phyloP scores from a whole-genome alignment of 2,329 filamentous ascomycete species.

The Zalaria obscura region DNA sequence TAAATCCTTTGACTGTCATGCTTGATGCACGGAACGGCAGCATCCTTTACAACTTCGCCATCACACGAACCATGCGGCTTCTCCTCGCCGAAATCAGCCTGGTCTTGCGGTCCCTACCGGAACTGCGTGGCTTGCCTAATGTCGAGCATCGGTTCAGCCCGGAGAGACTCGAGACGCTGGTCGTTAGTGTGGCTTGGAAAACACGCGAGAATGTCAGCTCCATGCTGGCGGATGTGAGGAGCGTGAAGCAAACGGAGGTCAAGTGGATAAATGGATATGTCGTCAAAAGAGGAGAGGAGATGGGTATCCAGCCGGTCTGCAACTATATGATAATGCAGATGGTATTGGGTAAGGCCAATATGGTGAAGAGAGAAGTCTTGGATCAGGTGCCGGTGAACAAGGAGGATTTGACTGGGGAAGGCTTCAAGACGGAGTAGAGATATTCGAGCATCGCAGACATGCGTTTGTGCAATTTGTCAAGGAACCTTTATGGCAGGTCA shows the following conservation, averaged over 20 bases:
- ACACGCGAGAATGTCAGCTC: slow-evolving; percentile 46
- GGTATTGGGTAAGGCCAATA: slow-evolving; percentile 54
- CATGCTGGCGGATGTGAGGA: slow-evolving; percentile 53
- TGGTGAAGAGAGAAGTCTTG: slow-evolving; percentile 25
- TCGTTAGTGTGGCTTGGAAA: slow-evolving; percentile 37
- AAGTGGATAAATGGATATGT: slow-evolving; percentile 86
- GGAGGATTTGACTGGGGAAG: slow-evolving; percentile 3
- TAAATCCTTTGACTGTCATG: slow-evolving; percentile 70
- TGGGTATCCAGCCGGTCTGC: slow-evolving; percentile 57
- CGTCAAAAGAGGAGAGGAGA: slow-evolving; percentile 52
- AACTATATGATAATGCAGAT: slow-evolving; percentile 61
- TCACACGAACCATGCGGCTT: slow-evolving; percentile 52
- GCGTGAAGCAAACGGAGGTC: slow-evolving; percentile 55
- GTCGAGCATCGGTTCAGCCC: slow-evolving; percentile 45
- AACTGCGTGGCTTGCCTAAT: slow-evolving; percentile 49
- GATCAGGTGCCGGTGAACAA: slow-evolving; percentile 23
- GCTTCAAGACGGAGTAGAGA: slow-evolving; percentile 5
- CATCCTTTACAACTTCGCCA: slow-evolving; percentile 51
- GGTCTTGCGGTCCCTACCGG: slow-evolving; percentile 61
- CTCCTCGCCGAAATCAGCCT: slow-evolving; percentile 61
- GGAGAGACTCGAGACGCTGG: slow-evolving; percentile 47
- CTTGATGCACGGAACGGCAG: slow-evolving; percentile 63
- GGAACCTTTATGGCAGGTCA: too few relatives aligned
- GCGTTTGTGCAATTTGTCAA: too few relatives aligned
- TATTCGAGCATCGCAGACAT: too few relatives aligned